Base-by-base conservation (phyloP, 73 alveolate genomes). In the Paramecium octaurelia region DNA sequence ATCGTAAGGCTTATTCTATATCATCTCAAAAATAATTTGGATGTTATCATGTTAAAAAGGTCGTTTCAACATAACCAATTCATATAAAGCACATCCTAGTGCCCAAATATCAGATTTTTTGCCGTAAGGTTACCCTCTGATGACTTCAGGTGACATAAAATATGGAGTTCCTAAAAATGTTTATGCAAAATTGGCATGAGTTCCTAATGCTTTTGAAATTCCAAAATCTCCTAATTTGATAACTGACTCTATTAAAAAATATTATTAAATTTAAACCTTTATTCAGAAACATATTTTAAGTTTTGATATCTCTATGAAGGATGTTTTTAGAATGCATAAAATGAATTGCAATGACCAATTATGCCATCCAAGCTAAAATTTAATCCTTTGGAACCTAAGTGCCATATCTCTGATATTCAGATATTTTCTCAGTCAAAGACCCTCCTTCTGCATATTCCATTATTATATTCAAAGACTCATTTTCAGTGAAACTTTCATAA, bases 401-500 rank as follows among this genome's bases (percentile, higher is more conserved):
- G 44, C 95, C 97, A 85, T 92, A 35, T 87, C 75, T 42, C 38
- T 46, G 80, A 64, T 94, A 86, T 44, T 95, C 94, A 64, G 93
- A 85, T 21, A 98, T 96, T 92, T 96, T 93, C 54, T 98, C 98
- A 75, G 94, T 88, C 73, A 98, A 85, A 50, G 97, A 92, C 1
- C 99, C 99, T 20, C 98, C 99, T 89, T 98, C 98, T 16, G 99
- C 99, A 75, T 93, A 97, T 95, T 98, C 99, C 99, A 98, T 95
- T 23, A 97, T 92, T 88, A 98, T 98, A 94, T 96, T 95, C 48
- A 97, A 94, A 89, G 89, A 92, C 60, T 95, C 98, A 43, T 98
- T 96, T 75, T 97, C 97, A 27, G 94, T 91, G 87, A 96, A 96
- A 35, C 99, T 96, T 69, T 98, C 99, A 85, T 98, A 92, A 70